Conservation (phyloP, 495 filamentous ascomycete species). For the Xylaria nigripes region DNA sequence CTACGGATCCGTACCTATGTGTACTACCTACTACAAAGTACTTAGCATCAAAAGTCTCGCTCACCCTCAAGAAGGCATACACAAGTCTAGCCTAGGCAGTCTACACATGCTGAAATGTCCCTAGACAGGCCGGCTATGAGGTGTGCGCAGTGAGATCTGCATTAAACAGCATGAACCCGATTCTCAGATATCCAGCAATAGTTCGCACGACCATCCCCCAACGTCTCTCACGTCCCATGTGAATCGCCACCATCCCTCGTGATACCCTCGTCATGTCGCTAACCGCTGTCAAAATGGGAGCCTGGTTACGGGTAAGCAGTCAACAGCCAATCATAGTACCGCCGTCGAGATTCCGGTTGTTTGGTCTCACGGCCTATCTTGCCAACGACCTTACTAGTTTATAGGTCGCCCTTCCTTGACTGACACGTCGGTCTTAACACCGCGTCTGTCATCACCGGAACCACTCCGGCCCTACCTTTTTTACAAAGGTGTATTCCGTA, state of each 20-base stretch:
- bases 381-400: not conserved
- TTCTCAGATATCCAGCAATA: not conserved
- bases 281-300: not conserved
- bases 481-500: not conserved
- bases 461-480: not conserved
- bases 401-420: not conserved
- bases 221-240: not conserved
- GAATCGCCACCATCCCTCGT: not conserved
- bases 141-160: not conserved
- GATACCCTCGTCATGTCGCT: slow-evolving; percentile 1
- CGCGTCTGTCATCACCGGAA: not conserved
- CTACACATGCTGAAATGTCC: not conserved
- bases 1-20: not conserved
- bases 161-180: slow-evolving; percentile 3
- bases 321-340: not conserved
- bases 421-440: not conserved
- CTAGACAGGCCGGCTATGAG: not conserved
- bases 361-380: not conserved
- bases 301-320: not conserved
- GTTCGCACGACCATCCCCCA: slow-evolving; percentile 8
- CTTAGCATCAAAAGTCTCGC: no score
- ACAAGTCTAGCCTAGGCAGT: no score
- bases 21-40: not conserved
- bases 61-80: no score
- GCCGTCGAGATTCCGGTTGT: not conserved